Evolutionary conservation across 2,329 filamentous ascomycete species (phyloP).

Genomic region (Aquanectria penicillioides): DNA sequence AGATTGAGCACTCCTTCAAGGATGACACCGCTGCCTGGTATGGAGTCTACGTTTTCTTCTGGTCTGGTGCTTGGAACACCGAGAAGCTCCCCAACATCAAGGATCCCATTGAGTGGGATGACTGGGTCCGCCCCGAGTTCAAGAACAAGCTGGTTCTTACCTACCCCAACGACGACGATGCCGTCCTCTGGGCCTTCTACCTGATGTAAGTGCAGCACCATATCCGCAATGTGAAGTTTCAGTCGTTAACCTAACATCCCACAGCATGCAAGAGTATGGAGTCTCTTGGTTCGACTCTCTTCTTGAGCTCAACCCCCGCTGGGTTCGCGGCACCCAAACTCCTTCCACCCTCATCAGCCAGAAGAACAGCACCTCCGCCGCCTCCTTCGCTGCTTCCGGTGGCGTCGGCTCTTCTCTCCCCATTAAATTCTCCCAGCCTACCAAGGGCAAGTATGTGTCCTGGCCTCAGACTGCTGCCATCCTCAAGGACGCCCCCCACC

Average conservation of each 20-base stretch:
- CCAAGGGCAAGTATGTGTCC: slow-evolving; percentile 53
- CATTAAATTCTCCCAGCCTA: slow-evolving; percentile 45
- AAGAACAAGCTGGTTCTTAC: slow-evolving; percentile 64
- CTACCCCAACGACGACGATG: slow-evolving; percentile 68
- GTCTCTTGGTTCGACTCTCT: slow-evolving; percentile 58
- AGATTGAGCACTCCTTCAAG: slow-evolving; percentile 53
- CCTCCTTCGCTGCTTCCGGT: slow-evolving; percentile 46
- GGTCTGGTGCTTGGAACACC: slow-evolving; percentile 46
- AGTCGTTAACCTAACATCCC: neutral
- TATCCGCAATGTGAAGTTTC: neutral
- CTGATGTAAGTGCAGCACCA: slow-evolving; percentile 52
- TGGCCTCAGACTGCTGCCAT: slow-evolving; percentile 63
- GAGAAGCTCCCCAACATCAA: slow-evolving; percentile 43
- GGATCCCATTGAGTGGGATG: slow-evolving; percentile 49
- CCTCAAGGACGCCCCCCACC: slow-evolving; percentile 57
- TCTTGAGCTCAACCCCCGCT: slow-evolving; percentile 58
- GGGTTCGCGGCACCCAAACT: slow-evolving; percentile 62
- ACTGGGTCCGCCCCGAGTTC: slow-evolving; percentile 59
- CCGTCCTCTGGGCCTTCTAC: slow-evolving; percentile 61
- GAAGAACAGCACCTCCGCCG: slow-evolving; percentile 43
- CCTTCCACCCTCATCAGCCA: slow-evolving; percentile 48
- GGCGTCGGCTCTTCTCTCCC: slow-evolving; percentile 27
- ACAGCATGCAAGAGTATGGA: slow-evolving; percentile 53
- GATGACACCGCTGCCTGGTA: slow-evolving; percentile 49
- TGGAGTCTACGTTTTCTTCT: slow-evolving; percentile 51